phyloP scores from a whole-genome alignment of 2,329 filamentous ascomycete species.

The Oidium heveae region DNA sequence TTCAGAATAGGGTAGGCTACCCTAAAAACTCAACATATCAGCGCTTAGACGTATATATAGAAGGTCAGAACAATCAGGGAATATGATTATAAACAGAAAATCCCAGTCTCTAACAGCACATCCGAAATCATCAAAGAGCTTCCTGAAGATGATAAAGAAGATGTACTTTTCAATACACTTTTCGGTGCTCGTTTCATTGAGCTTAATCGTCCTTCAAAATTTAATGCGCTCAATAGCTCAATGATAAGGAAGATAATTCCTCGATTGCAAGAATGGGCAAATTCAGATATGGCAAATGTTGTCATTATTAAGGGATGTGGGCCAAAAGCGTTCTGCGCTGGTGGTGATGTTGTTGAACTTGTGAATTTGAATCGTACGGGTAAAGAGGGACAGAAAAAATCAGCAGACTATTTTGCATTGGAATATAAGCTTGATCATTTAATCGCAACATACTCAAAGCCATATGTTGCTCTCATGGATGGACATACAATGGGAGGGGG shows the following conservation, averaged over 20 bases:
- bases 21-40: background rate
- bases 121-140: conserved; percentile 12
- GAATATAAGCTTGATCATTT: conserved; percentile 94
- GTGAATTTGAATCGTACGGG: conserved; percentile 47
- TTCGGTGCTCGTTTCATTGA: conserved; percentile 82
- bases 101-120: background rate
- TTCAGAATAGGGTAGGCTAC: background rate
- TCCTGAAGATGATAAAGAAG: conserved; percentile 49
- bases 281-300: conserved; percentile 82
- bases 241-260: conserved; percentile 92
- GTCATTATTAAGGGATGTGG: conserved; percentile 81
- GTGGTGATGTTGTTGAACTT: conserved; percentile 67
- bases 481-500: conserved; percentile 97
- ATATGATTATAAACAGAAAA: background rate
- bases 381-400: conserved; percentile 43
- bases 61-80: background rate
- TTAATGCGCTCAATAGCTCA: conserved; percentile 77
- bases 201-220: conserved; percentile 77
- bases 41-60: background rate
- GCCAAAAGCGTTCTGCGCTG: conserved; percentile 67
- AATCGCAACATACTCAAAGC: conserved; percentile 82
- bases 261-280: conserved; percentile 74
- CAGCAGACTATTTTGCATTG: conserved; percentile 66
- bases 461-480: conserved; percentile 88
- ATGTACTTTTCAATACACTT: conserved; percentile 75